Percentiles rank a stretch among this genome's conserved stretches.
Conservation (phyloP, 2,329 filamentous ascomycete species). For the Trichoderma polysporum region DNA sequence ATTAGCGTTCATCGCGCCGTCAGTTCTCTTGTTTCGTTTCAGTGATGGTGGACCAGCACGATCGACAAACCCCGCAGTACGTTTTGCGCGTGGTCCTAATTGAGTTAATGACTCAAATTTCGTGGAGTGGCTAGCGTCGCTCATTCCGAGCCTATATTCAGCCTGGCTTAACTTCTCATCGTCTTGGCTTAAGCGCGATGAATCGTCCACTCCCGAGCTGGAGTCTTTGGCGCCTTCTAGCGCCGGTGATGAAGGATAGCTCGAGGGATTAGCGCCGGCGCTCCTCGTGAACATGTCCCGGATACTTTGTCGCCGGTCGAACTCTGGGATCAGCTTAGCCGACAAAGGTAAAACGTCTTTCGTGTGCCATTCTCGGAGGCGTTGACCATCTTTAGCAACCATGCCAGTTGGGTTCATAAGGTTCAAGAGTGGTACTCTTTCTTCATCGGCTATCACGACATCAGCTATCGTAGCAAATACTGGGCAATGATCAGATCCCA, state of each 20-base stretch:
- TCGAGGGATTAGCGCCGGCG: constrained; percentile 16
- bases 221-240: not conserved
- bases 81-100: not conserved
- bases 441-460: constrained; percentile 50
- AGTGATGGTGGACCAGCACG: not conserved
- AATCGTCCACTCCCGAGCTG: not conserved
- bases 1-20: not conserved
- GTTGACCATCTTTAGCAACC: constrained; percentile 63
- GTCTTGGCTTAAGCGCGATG: not conserved
- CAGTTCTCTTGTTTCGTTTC: constrained; percentile 12
- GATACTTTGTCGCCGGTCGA: constrained; percentile 79
- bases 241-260: not conserved
- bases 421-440: constrained; percentile 60
- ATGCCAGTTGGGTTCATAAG: constrained; percentile 74
- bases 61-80: constrained; percentile 11
- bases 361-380: constrained; percentile 63
- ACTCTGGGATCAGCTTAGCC: constrained; percentile 82
- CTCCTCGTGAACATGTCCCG: constrained; percentile 79
- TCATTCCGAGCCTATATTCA: not conserved
- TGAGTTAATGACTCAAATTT: not conserved
- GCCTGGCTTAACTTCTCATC: not conserved
- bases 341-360: constrained; percentile 73
- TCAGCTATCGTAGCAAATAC: constrained; percentile 77
- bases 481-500: constrained; percentile 96
- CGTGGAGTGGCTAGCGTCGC: not conserved